Percentiles rank a stretch among this genome's conserved stretches.
Conservation (phyloP, 169 alveolate genomes). For the Eimeria necatrix region DNA sequence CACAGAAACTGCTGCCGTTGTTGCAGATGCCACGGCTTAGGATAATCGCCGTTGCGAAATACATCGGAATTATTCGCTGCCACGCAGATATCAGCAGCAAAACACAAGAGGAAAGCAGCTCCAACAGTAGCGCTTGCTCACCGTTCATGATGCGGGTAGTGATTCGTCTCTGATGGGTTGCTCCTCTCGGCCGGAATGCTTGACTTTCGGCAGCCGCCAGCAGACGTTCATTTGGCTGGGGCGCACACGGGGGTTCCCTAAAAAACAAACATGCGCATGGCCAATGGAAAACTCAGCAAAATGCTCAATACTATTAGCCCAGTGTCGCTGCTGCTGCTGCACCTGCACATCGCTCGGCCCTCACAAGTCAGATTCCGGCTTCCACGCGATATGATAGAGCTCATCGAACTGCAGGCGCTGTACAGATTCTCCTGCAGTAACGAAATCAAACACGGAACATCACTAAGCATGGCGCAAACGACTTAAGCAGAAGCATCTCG, state of each 20-base stretch:
- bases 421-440: slow-evolving; percentile 71
- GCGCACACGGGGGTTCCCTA: slow-evolving; percentile 67
- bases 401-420: slow-evolving; percentile 65
- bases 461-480: background rate
- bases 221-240: slow-evolving; percentile 69
- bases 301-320: background rate
- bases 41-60: background rate
- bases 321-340: slow-evolving; percentile 25
- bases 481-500: background rate
- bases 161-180: slow-evolving; percentile 55
- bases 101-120: background rate
- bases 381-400: slow-evolving; percentile 75
- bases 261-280: background rate
- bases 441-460: background rate
- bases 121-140: slow-evolving; percentile 31
- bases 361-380: slow-evolving; percentile 76
- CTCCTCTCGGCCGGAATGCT: slow-evolving; percentile 39
- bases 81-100: background rate
- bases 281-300: background rate
- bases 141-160: slow-evolving; percentile 71
- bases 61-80: slow-evolving; percentile 12
- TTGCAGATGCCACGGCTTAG: background rate
- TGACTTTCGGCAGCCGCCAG: slow-evolving; percentile 62
- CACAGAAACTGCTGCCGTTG: background rate
- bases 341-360: background rate